Base-by-base conservation (phyloP, 805 yeast genomes). In the Metschnikowia gelsemii region DNA sequence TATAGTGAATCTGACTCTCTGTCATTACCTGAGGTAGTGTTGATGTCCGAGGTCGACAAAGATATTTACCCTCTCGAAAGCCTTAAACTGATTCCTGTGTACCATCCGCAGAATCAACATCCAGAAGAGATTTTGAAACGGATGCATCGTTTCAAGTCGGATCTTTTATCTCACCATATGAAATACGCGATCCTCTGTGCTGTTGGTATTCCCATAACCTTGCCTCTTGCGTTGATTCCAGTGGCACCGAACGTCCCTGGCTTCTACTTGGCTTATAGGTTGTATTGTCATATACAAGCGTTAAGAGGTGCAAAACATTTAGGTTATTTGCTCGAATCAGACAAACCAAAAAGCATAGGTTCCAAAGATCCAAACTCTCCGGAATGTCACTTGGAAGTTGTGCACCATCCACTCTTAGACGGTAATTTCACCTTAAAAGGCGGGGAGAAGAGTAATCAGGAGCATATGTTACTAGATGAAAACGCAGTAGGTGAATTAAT, bases 171-270 rank as follows among this genome's bases (percentile, higher is more conserved):
- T 1, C 66, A 68, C 35, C 96, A 90, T 55, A 62, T 61, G 38
- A 81, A 75, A 54, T 75, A 76, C 51, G 72, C 84, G 48, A 34
- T 76, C 2, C 49, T 68, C 27, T 78, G 84, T 50, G 71, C 77
- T 1, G 44, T 82, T 12, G 80, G 80, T 3, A 62, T 91, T 3
- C 97, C 97, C 2, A 49, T 90, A 32, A 80, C 95, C 0, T 52
- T 87, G 2, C 98, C 98, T 2, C 60, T 90, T 31, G 89, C 87
- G 0, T 52, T 88, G 31, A 57, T 91, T 0, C 98, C 98, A 0
- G 71, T 90, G n/a, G 60, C 89, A 3, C 98, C 98, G 16, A 90
- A 90, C 54, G 77, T 90, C 16, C 98, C 98, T 0, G 96, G 96
- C 0, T 84, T 91, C 56, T 91, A 88, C 55, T 63, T 90, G 31